Conservation (phyloP, 1,139 yeast species). For the Ogataea hybrid region DNA sequence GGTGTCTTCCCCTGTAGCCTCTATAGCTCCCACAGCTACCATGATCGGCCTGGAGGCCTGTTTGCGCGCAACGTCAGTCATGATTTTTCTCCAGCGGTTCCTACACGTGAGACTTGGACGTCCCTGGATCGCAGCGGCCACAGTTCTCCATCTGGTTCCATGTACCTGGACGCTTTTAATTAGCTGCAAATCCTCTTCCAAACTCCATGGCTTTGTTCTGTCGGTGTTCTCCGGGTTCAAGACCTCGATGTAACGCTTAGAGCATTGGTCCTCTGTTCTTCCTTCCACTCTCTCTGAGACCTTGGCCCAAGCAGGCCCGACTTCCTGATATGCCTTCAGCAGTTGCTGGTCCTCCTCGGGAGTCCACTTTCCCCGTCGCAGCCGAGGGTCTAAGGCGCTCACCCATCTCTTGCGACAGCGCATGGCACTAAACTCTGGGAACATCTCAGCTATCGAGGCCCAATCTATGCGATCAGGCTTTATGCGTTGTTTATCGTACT, state of each 20-base stretch:
- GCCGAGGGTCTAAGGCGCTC: slow-evolving; percentile 76
- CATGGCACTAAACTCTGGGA: slow-evolving; percentile 55
- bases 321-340: slow-evolving; percentile 57
- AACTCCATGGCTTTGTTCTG: slow-evolving; percentile 75
- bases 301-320: slow-evolving; percentile 86
- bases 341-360: slow-evolving; percentile 72
- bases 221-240: slow-evolving; percentile 79
- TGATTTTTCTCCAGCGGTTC: slow-evolving; percentile 87
- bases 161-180: slow-evolving; percentile 62
- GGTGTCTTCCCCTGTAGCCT: neutral
- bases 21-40: slow-evolving; percentile 35
- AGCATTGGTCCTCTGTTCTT: slow-evolving; percentile 93
- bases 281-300: slow-evolving; percentile 76
- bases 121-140: slow-evolving; percentile 67
- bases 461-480: slow-evolving; percentile 53
- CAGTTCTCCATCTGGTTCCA: slow-evolving; percentile 93
- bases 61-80: slow-evolving; percentile 70
- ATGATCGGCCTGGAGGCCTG: slow-evolving; percentile 41
- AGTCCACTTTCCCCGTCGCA: slow-evolving; percentile 88
- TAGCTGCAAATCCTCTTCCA: slow-evolving; percentile 70
- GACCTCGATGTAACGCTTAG: slow-evolving; percentile 86
- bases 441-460: slow-evolving; percentile 53
- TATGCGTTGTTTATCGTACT: slow-evolving; percentile 29
- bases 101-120: slow-evolving; percentile 89
- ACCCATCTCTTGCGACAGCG: slow-evolving; percentile 77